Base-by-base conservation (phyloP, 352 stramenopile genomes). In the Peronosclerospora sorghi region DNA sequence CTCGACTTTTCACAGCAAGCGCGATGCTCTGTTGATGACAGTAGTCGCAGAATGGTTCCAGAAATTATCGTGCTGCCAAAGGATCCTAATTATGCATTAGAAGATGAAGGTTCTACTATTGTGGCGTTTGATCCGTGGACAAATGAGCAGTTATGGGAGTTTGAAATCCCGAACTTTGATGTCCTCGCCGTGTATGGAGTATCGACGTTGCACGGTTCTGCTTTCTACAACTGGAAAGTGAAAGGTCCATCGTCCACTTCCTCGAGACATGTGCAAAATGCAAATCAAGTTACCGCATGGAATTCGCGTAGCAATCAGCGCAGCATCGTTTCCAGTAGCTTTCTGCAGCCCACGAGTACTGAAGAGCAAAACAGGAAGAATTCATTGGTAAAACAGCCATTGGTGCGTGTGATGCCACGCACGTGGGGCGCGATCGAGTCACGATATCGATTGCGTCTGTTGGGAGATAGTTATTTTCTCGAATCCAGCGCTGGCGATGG, bases 211-310 rank as follows among this genome's bases (percentile, higher is more conserved):
- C 67, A 60, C 24, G 72, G 63, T 29, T 46, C 62, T 17, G 78
- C 62, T 9, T 88, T 88, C 34, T 88, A 67, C 53, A 54, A 81
- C 39, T 88, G 75, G 75, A 77, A 65, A 19, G 65, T 85, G 5
- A 68, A 84, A 20, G 75, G 75, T 2, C 75, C 75, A 14, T 88
- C 75, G 2, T 78, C 75, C 17, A 72, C 48, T 32, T 32, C 28
- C 13, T 45, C 48, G n/a, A 51, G 15, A 27, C 37, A 20, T 15
- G 24, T 30, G 21, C 41, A 18, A 7, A 32, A 17, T 1, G 14
- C 51, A 28, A 17, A 27, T 24, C 50, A 50, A 17, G 37, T 53
- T 18, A 23, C 32, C n/a, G 24, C 10, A 8, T 26, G 19, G 27
- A 24, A 8, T 21, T 49, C 19, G 24, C 29, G 48, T 19, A 34